Base-by-base conservation (phyloP, 2,329 filamentous ascomycete genomes). In the Colletotrichum coccodes region DNA sequence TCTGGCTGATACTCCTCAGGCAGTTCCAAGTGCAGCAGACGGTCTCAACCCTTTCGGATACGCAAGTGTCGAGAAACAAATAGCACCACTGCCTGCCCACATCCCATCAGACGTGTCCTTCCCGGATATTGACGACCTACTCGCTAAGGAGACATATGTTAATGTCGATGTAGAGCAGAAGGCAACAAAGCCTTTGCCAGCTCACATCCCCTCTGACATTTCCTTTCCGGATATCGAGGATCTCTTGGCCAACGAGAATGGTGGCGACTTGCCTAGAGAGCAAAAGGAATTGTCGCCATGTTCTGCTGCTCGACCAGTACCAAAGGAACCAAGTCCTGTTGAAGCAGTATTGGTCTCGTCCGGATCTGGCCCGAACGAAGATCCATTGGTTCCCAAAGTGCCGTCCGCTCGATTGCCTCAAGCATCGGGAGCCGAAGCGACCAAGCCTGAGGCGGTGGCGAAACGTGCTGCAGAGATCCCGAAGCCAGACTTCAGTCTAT, bases 401-500 rank as follows among this genome's bases (percentile, higher is more conserved):
- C 47, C 49, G 12, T 54, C 46, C 9, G 11, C 28, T 16, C 26
- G 28, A n/a, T 21, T 44, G 26, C 38, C 53, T 16, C 36, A 54
- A 11, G 28, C 18, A 30, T 23, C 32, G 4, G 58, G 11, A 9
- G 18, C 0, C 7, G 30, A 18, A 28, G 38, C 38, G 18, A 3
- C 3, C 14, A 16, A 53, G 34, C 11, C 28, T 26, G 34, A 38
- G 9, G 28, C 28, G 21, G 30, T 34, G n/a, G 4, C 16, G 18
- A 54, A 28, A 16, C 11, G 34, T 26, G 28, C 7, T 8, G 14
- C 65, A 14, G 50, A 44, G n/a, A 53, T 61, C 6, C 8, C 54
- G 4, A 64, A 60, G 46, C 91, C 92, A 2, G 85, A 87, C 12
- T 94, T 87, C 69, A 84, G 87, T 46, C 79, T 86, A 0, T 90